phyloP scores from a whole-genome alignment of 1,139 yeast genomes.

The Taphrina deformans region DNA sequence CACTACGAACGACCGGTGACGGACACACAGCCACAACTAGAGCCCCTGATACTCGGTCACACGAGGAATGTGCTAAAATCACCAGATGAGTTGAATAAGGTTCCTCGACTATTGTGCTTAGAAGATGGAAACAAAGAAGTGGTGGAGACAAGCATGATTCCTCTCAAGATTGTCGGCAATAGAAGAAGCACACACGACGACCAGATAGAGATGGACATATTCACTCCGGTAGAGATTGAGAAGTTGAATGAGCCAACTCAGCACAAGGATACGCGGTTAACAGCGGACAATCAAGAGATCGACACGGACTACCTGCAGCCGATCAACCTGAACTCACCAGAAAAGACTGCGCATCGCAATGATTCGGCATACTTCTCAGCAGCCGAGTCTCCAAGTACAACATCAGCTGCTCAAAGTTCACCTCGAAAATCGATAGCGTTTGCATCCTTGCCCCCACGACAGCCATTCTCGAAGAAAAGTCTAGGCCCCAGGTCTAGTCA shows the following conservation, averaged over 20 bases:
- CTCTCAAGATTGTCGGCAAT: constrained; percentile 1
- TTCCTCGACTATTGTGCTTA: background rate
- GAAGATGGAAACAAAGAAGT: background rate
- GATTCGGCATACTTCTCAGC: constrained; percentile 18
- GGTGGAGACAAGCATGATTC: background rate
- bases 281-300: background rate
- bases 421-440: constrained; percentile 27
- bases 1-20: background rate
- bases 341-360: background rate
- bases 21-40: background rate
- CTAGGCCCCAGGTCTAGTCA: constrained; percentile 27
- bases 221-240: background rate
- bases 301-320: constrained; percentile 23
- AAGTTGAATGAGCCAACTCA: background rate
- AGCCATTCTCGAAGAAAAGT: constrained; percentile 33
- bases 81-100: too few species aligned
- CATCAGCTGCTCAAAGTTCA: background rate
- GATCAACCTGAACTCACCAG: constrained; percentile 19
- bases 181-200: background rate
- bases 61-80: background rate
- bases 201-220: background rate
- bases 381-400: background rate
- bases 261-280: background rate
- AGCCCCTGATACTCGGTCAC: background rate
- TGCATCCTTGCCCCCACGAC: constrained; percentile 31